Percentiles rank a stretch among this genome's conserved stretches.
Evolutionary conservation across 169 alveolate genomes (phyloP).

Genomic region (Plasmodium berghei): DNA sequence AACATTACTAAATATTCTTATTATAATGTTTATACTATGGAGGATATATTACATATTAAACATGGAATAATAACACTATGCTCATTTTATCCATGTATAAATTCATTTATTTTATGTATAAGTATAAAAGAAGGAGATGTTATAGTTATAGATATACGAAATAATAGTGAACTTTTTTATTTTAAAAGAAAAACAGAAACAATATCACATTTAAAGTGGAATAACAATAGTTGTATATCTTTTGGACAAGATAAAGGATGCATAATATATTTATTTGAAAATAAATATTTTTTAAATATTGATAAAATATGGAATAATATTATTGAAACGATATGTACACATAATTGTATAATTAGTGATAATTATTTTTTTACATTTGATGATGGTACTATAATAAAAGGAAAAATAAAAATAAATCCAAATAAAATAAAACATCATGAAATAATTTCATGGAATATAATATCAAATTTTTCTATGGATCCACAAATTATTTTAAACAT

Average conservation of each 20-base stretch:
- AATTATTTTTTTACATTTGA: conserved; percentile 38
- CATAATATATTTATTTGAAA: conserved; percentile 48
- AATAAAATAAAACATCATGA: conserved; percentile 29
- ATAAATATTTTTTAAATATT: conserved; percentile 60
- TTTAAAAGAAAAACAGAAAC: conserved; percentile 66
- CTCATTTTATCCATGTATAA: conserved; percentile 62
- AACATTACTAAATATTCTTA: not conserved
- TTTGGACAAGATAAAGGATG: conserved; percentile 74
- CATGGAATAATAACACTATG: conserved; percentile 63
- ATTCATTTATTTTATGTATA: conserved; percentile 36
- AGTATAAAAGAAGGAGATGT: conserved; percentile 58
- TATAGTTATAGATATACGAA: conserved; percentile 51
- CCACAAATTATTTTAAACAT: conserved; percentile 37
- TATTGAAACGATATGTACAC: conserved; percentile 33
- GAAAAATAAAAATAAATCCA: conserved; percentile 25
- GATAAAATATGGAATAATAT: conserved; percentile 31
- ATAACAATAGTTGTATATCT: conserved; percentile 30
- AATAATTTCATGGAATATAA: conserved; percentile 38
- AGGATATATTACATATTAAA: conserved; percentile 20
- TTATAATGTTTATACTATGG: not conserved
- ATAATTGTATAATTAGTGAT: conserved; percentile 26
- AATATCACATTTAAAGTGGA: conserved; percentile 47
- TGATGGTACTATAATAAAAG: conserved; percentile 55
- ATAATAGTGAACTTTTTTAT: conserved; percentile 48
- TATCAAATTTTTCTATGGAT: conserved; percentile 20